phyloP scores from a whole-genome alignment of 352 stramenopile species.

The Phytopythium litorale region DNA sequence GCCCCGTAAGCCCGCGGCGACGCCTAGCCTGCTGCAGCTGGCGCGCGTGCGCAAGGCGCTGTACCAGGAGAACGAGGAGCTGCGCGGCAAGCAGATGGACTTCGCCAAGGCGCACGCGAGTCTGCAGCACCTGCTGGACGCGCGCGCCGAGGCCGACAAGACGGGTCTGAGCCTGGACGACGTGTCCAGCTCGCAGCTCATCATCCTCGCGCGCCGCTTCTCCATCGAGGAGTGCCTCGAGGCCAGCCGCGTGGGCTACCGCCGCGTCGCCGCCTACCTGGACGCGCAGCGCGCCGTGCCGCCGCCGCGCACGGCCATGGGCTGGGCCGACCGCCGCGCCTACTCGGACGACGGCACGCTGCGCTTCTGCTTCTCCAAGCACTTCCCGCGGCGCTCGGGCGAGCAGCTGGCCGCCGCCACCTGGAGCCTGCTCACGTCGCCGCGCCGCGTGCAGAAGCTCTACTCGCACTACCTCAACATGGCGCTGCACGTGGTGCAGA shows the following conservation, averaged over 20 bases:
- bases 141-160: conserved; percentile 22
- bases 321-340: conserved; percentile 34
- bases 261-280: conserved; percentile 26
- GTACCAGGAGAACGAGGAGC: conserved; percentile 42
- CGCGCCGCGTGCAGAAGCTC: conserved; percentile 20
- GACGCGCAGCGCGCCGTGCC: conserved; percentile 34
- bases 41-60: conserved; percentile 28
- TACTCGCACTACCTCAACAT: conserved; percentile 46
- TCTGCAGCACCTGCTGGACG: conserved; percentile 42
- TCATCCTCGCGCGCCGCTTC: conserved; percentile 27
- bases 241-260: conserved; percentile 35
- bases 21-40: conserved; percentile 23
- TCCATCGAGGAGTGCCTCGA: conserved; percentile 39
- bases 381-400: conserved; percentile 23
- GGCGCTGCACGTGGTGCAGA: conserved; percentile 30
- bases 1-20: neutral
- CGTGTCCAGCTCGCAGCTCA: conserved; percentile 24
- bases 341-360: conserved; percentile 21
- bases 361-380: conserved; percentile 41
- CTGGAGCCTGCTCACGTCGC: conserved; percentile 27
- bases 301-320: conserved; percentile 27
- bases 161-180: conserved; percentile 7
- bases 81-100: conserved; percentile 27
- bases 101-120: conserved; percentile 43
- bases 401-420: conserved; percentile 22